Base-by-base conservation (phyloP, 2,329 filamentous ascomycete genomes). In the Colletotrichum somersetense region DNA sequence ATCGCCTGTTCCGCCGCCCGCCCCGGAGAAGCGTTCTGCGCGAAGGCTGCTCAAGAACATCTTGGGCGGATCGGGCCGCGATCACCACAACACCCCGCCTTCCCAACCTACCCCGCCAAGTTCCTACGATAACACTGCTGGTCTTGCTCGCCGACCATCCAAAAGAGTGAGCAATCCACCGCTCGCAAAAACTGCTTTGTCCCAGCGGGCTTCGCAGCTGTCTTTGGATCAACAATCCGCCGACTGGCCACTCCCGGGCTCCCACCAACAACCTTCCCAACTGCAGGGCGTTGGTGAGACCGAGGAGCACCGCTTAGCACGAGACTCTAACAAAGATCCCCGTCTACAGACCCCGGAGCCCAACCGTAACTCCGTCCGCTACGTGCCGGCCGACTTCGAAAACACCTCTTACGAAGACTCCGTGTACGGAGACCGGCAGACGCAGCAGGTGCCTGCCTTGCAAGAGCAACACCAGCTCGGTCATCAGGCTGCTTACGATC, bases 1-100 rank as follows among this genome's bases (percentile, higher is more conserved):
- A 3, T 72, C 69, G 40, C 69, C 53, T 62, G 78, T 57, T 67
- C 78, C 40, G 57, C 64, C 62, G 42, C 62, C 58, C 75, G 75
- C 16, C 75, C 73, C 55, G 71, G 70, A 88, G 72, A 86, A 87
- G 77, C 85, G 85, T 72, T 87, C 85, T 56, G 85, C 86, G 55
- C 85, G 87, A 74, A 87, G 85, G 76, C 80, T 89, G 73, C 85
- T 89, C 79, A 89, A 85, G 79, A 87, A 84, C 75, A 86, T 89
- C 74, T 84, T 89, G 73, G 81, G 82, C 67, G 82, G 84, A 74
- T 83, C 83, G 59, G 79, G 80, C 77, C 77, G 76, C 77, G 75
- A 75, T 33, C 75, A 75, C 44, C 74, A 74, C 58, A 77, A 77
- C 50, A 76, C 72, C 66, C 76, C 77, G 66, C 71, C 77, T 71